Percentiles rank a stretch among this genome's conserved stretches.
Conservation (phyloP, 495 filamentous ascomycete species). For the Xeromyces bisporus region DNA sequence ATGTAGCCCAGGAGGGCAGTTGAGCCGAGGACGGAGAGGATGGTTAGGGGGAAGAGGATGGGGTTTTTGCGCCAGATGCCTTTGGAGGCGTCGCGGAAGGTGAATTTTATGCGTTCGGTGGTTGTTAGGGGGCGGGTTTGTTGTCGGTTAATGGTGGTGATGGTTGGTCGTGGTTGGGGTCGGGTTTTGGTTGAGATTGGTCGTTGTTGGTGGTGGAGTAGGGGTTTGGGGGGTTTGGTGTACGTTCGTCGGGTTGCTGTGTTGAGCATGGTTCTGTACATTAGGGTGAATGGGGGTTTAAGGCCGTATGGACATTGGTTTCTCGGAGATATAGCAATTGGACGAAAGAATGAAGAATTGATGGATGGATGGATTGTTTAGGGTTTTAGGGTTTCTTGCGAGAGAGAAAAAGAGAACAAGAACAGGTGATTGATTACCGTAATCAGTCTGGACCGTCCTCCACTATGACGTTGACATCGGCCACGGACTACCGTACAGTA, state of each 20-base stretch:
- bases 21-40: conserved; percentile 32
- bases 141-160: too few relatives aligned
- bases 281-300: background rate
- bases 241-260: conserved; percentile 18
- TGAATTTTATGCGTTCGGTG: too few relatives aligned
- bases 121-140: conserved; percentile 12
- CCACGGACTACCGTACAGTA: too few relatives aligned
- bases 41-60: conserved; percentile 26
- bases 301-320: background rate
- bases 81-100: conserved; percentile 22
- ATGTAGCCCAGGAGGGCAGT: conserved; percentile 21
- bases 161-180: conserved; percentile 2
- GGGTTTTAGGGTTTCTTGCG: too few relatives aligned
- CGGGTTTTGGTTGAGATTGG: too few relatives aligned
- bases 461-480: too few relatives aligned
- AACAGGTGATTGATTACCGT: too few relatives aligned
- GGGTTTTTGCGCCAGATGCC: conserved; percentile 34
- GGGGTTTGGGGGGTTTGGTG: conserved; percentile 7
- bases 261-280: conserved; percentile 17
- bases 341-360: too few relatives aligned
- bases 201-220: conserved; percentile 9
- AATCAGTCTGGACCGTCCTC: too few relatives aligned
- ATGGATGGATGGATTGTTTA: too few relatives aligned
- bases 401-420: too few relatives aligned
- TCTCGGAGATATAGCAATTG: background rate